Evolutionary conservation across 345 rosid genomes (phyloP).

Genomic region (Excoecaria agallocha): DNA sequence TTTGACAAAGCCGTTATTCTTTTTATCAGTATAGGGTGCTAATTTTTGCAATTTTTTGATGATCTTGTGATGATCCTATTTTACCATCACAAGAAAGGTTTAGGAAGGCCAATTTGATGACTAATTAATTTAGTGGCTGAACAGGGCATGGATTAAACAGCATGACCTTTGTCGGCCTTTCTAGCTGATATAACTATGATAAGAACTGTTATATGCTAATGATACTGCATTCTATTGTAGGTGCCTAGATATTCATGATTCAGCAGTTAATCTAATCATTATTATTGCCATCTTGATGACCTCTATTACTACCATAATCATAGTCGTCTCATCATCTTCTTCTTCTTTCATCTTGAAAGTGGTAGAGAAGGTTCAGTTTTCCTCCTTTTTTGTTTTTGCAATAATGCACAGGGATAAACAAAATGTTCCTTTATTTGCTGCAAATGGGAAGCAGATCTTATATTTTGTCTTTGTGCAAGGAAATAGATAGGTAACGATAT

Average conservation of each 20-base stretch:
- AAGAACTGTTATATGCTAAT: background rate
- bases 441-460: too few species aligned
- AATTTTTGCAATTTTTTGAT: background rate
- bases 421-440: too few species aligned
- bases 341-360: too few species aligned
- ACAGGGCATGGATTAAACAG: background rate
- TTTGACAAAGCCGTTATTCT: background rate
- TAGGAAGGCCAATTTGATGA: background rate
- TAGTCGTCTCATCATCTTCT: background rate
- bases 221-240: background rate
- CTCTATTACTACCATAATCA: background rate
- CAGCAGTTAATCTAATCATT: constrained; percentile 6
- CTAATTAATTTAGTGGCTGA: constrained; percentile 5
- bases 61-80: constrained; percentile 7
- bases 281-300: background rate
- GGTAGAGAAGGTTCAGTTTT: too few species aligned
- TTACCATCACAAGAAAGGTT: constrained; percentile 14
- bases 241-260: background rate
- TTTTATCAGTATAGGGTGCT: background rate
- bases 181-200: background rate
- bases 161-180: background rate
- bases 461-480: too few species aligned
- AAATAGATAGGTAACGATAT: too few species aligned
- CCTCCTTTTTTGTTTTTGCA: too few species aligned
- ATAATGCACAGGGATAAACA: too few species aligned